Evolutionary conservation across 495 filamentous ascomycete genomes (phyloP).

Genomic region (Paragyromitra xinjiangensis): DNA sequence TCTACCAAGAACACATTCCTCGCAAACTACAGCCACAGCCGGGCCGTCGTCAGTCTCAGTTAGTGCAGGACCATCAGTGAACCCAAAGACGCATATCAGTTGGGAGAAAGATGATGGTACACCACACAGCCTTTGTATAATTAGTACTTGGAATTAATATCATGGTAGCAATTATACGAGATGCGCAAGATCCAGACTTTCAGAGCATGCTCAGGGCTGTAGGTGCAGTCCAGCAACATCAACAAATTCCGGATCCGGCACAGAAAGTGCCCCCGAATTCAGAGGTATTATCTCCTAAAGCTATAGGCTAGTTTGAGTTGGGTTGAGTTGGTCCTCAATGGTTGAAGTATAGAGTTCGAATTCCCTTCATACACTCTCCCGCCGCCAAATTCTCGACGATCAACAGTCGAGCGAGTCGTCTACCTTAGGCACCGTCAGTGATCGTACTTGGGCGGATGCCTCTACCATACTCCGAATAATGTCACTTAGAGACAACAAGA

Average conservation of each 20-base stretch:
- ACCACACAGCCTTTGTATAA: neutral
- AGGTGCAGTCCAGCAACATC: constrained; percentile 39
- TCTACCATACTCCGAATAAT: constrained; percentile 49
- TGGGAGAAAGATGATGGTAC: constrained; percentile 42
- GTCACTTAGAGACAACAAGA: constrained; percentile 45
- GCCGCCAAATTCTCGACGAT: constrained; percentile 44
- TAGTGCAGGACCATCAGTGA: constrained; percentile 19
- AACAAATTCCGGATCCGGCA: constrained; percentile 30
- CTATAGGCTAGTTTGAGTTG: neutral
- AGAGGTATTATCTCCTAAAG: constrained; percentile 18
- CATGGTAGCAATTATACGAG: constrained; percentile 30
- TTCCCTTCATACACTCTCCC: constrained; percentile 49
- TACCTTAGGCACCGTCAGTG: constrained; percentile 1
- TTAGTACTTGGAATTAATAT: constrained; percentile 1
- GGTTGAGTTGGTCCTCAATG: constrained; percentile 12
- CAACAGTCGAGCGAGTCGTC: constrained; percentile 42
- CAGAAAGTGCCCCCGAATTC: constrained; percentile 27
- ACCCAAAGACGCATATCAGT: constrained; percentile 27
- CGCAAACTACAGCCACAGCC: constrained; percentile 9
- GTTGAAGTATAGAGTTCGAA: constrained; percentile 39
- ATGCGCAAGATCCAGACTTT: constrained; percentile 46
- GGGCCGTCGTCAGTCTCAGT: constrained; percentile 17
- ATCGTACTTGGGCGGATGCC: constrained; percentile 41
- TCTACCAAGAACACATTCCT: constrained; percentile 14
- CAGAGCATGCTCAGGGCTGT: constrained; percentile 45